Percentiles rank a stretch among this genome's conserved stretches.
phyloP scores from a whole-genome alignment of 805 yeast species.

The Yamadazyma insecticola region DNA sequence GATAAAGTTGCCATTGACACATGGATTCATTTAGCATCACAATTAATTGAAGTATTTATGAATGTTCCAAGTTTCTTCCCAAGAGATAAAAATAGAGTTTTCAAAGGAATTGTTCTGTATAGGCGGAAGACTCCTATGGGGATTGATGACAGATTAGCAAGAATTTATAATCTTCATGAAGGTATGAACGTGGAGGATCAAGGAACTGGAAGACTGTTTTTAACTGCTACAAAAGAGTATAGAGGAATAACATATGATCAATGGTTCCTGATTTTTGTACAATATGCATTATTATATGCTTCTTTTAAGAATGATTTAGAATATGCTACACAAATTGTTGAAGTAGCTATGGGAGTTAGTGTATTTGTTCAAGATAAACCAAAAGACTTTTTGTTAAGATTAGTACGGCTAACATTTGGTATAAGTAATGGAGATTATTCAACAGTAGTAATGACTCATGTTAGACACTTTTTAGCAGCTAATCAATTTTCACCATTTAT shows the following conservation, averaged over 20 bases:
- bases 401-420: constrained; percentile 65
- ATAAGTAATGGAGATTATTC: constrained; percentile 44
- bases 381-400: constrained; percentile 53
- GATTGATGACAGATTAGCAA: constrained; percentile 67
- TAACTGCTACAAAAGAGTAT: constrained; percentile 54
- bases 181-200: constrained; percentile 36
- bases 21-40: constrained; percentile 84
- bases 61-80: constrained; percentile 76
- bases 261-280: constrained; percentile 86
- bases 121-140: constrained; percentile 58
- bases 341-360: constrained; percentile 70
- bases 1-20: constrained; percentile 61
- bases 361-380: constrained; percentile 68
- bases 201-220: constrained; percentile 23
- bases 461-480: constrained; percentile 60
- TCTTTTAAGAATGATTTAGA: constrained; percentile 62
- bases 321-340: constrained; percentile 47
- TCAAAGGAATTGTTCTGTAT: constrained; percentile 62
- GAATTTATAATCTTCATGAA: constrained; percentile 62
- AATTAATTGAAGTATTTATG: constrained; percentile 76
- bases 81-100: constrained; percentile 63
- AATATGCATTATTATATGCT: constrained; percentile 65
- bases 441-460: constrained; percentile 46
- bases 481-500: constrained; percentile 74
- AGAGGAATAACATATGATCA: constrained; percentile 71